Conservation (phyloP, 2,329 filamentous ascomycete species). For the Ophiostoma ulmi region DNA sequence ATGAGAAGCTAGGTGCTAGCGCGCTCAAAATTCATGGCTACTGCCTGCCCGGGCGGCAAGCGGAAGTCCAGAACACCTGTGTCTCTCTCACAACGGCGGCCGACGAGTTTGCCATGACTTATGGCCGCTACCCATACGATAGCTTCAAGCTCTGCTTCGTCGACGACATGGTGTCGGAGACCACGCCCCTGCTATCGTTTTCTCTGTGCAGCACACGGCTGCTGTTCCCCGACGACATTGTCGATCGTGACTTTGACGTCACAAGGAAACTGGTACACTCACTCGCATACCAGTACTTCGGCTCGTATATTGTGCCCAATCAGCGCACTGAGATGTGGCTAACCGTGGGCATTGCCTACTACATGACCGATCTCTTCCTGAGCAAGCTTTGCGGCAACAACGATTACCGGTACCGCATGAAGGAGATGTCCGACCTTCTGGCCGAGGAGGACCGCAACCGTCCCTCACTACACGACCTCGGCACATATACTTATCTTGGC, state of each 20-base stretch:
- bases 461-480: constrained; percentile 76
- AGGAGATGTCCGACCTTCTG: constrained; percentile 73
- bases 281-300: constrained; percentile 88
- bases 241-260: constrained; percentile 77
- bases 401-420: constrained; percentile 86
- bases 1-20: constrained; percentile 82
- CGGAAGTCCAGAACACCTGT: constrained; percentile 82
- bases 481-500: constrained; percentile 71
- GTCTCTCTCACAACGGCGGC: constrained; percentile 78
- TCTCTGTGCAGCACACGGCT: constrained; percentile 83
- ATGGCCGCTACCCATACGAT: constrained; percentile 84
- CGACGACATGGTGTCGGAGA: constrained; percentile 76
- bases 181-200: constrained; percentile 72
- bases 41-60: constrained; percentile 75
- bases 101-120: constrained; percentile 85
- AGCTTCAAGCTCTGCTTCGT: constrained; percentile 93
- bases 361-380: constrained; percentile 92
- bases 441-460: constrained; percentile 76
- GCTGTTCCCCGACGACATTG: constrained; percentile 76
- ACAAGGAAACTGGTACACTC: constrained; percentile 77
- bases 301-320: constrained; percentile 84
- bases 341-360: constrained; percentile 83
- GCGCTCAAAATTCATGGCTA: constrained; percentile 87
- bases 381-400: constrained; percentile 89
- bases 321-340: constrained; percentile 80